These are phyloP conservation scores for Butyriboletus pseudospeciosus DNA, from an alignment of 1,284 basidiomycete genomes.

Conservation along the genomic window DNA sequence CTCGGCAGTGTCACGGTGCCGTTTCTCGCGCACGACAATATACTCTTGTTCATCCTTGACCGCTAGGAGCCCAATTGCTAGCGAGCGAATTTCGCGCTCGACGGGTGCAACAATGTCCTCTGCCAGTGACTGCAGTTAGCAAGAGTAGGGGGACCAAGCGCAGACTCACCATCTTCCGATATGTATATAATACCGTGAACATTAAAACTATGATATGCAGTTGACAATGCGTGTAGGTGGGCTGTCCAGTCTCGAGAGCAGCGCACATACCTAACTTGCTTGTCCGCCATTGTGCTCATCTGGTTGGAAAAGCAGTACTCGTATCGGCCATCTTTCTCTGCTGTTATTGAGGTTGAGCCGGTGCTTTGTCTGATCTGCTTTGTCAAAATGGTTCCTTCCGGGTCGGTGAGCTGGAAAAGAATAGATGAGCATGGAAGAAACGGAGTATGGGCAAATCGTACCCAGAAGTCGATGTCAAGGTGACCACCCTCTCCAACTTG, in stretches of 20 bases:
- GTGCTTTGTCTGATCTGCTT: slow-evolving; percentile 86
- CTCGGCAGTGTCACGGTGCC: slow-evolving; percentile 92
- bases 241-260: not conserved
- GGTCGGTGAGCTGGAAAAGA: slow-evolving; percentile 67
- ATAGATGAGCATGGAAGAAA: not conserved
- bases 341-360: slow-evolving; percentile 85
- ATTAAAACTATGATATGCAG: slow-evolving; percentile 72
- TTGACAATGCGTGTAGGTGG: not conserved
- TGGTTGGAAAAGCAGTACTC: slow-evolving; percentile 99
- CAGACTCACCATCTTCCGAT: slow-evolving; percentile 68
- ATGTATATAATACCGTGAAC: slow-evolving; percentile 97
- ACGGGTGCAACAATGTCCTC: slow-evolving; percentile 85
- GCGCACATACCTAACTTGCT: slow-evolving; percentile 77
- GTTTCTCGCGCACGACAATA: slow-evolving; percentile 89
- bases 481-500: slow-evolving; percentile 97
- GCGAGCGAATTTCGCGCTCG: slow-evolving; percentile 87
- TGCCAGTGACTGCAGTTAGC: slow-evolving; percentile 20
- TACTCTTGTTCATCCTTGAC: slow-evolving; percentile 99
- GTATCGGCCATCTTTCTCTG: slow-evolving; percentile 80
- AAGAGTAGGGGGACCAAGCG: slow-evolving; percentile 6
- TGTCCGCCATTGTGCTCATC: slow-evolving; percentile 93
- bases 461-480: slow-evolving; percentile 95
- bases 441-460: slow-evolving; percentile 34
- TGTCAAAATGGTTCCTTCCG: slow-evolving; percentile 62
- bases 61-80: slow-evolving; percentile 80